These are phyloP conservation scores for Plantago lanceolata DNA, from an alignment of 305 asterid genomes.

Conservation along the genomic window DNA sequence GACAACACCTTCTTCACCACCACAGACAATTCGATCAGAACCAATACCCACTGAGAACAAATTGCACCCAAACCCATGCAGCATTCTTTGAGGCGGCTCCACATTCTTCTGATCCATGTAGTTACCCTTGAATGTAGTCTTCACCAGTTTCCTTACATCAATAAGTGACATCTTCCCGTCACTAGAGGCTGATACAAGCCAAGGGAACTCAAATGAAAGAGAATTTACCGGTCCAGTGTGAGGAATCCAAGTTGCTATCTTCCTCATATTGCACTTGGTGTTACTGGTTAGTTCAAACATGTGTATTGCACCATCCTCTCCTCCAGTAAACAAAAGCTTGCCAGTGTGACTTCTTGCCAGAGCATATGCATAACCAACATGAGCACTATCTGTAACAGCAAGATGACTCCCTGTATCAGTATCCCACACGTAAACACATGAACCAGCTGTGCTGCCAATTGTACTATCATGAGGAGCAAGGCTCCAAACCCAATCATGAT, in stretches of 20 bases:
- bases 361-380: constrained; percentile 58
- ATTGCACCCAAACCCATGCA: constrained; percentile 80
- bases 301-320: constrained; percentile 88
- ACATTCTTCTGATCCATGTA: constrained; percentile 37
- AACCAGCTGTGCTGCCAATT: constrained; percentile 76
- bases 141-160: constrained; percentile 76
- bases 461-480: constrained; percentile 74
- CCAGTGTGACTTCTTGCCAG: constrained; percentile 84
- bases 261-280: constrained; percentile 30
- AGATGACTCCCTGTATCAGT: constrained; percentile 40
- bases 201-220: constrained; percentile 92
- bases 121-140: constrained; percentile 33
- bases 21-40: constrained; percentile 79
- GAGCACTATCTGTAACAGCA: constrained; percentile 37
- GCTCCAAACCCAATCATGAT: constrained; percentile 92
- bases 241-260: constrained; percentile 78
- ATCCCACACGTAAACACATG: constrained; percentile 78
- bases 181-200: constrained; percentile 91
- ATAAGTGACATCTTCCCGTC: constrained; percentile 87
- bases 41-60: constrained; percentile 73
- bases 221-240: constrained; percentile 67
- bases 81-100: constrained; percentile 96
- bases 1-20: constrained; percentile 92
- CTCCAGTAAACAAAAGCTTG: constrained; percentile 77
- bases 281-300: constrained; percentile 64